Evolutionary conservation across 345 rosid genomes (phyloP), one percentile per base, ranked within the genome.

Genomic region (Populus simonii): DNA sequence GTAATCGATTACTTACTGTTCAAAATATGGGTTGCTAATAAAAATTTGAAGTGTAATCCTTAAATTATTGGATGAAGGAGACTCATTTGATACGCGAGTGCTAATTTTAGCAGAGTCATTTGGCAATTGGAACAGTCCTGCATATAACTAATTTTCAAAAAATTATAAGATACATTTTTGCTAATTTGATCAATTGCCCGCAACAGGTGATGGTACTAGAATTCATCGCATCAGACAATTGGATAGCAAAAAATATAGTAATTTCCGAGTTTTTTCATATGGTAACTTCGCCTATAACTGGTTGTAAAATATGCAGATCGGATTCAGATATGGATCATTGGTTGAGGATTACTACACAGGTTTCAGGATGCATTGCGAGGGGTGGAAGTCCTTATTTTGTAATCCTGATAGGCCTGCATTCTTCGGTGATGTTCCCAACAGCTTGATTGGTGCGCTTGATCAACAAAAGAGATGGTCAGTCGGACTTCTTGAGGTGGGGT

Each of bases 341-440:
- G 96, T 91, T 15, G 98, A 94, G 80, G 96, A 92, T 81, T 88
- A 51, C 73, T 85, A 76, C 81, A 91, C 98, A 29, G 89, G 93
- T 0, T 91, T 82, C 71, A 67, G 38, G 8, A 77, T 94, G 15
- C 89, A 89, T 0, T 87, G 94, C 76, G 92, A 90, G 77, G 94
- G 94, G 8, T 91, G 96, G 97, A 88, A 72, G 75, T 76, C 96
- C 8, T 2, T 80, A 6, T 90, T 86, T 62, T 89, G 96, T 77
- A 62, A 80, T 62, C 98, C 97, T 2, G 73, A 83, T 13, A 88
- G 89, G 74, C 74, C 87, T 0, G 94, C 94, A 25, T 94, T 92
- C 78, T 57, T 80, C 0, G 98, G 93, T 41, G 92, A 90, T 51
- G 84, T 84, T 0, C 96, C 97, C 0, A 84, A 78, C 7, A 47